Evolutionary conservation across 1,139 yeast genomes (phyloP).

Genomic region (Scheffersomyces cryptocercus): DNA sequence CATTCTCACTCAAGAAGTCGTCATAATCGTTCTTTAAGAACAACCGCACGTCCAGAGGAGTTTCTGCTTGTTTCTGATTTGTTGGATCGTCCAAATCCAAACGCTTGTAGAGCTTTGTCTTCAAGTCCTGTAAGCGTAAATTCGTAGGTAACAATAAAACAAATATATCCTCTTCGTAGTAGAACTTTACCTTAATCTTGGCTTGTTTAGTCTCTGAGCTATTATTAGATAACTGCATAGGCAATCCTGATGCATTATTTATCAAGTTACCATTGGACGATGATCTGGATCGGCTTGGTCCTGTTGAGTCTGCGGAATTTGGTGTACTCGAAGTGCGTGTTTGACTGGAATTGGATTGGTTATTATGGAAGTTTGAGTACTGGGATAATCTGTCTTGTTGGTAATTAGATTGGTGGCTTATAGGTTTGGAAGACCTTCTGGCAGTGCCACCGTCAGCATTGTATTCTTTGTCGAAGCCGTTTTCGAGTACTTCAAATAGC

Average conservation of each 20-base stretch:
- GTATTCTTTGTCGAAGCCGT: constrained; percentile 56
- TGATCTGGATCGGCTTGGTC: constrained; percentile 11
- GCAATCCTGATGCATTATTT: constrained; percentile 1
- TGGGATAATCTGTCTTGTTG: constrained; percentile 47
- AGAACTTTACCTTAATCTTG: constrained; percentile 75
- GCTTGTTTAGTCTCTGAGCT: constrained; percentile 12
- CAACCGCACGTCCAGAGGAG: constrained; percentile 22
- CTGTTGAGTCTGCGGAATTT: constrained; percentile 9
- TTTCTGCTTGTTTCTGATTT: constrained; percentile 3
- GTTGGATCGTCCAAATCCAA: constrained; percentile 33
- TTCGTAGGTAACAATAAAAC: constrained; percentile 74
- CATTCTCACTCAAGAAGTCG: constrained; percentile 35
- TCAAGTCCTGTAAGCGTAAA: constrained; percentile 61
- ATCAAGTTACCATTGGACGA: constrained; percentile 9
- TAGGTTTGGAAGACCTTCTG: constrained; percentile 38
- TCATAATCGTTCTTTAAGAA: constrained; percentile 46
- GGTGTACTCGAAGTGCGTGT: constrained; percentile 24
- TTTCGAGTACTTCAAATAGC: constrained; percentile 68
- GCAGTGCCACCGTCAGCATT: constrained; percentile 8
- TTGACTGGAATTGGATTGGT: constrained; percentile 5
- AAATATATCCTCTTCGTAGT: constrained; percentile 86
- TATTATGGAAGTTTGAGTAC: constrained; percentile 33
- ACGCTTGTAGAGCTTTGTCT: constrained; percentile 65
- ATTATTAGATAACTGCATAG: background rate
- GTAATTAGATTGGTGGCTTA: constrained; percentile 42